phyloP scores from a whole-genome alignment of 192 early-diverging fungal genomes.

The Umbelopsis isabellina region DNA sequence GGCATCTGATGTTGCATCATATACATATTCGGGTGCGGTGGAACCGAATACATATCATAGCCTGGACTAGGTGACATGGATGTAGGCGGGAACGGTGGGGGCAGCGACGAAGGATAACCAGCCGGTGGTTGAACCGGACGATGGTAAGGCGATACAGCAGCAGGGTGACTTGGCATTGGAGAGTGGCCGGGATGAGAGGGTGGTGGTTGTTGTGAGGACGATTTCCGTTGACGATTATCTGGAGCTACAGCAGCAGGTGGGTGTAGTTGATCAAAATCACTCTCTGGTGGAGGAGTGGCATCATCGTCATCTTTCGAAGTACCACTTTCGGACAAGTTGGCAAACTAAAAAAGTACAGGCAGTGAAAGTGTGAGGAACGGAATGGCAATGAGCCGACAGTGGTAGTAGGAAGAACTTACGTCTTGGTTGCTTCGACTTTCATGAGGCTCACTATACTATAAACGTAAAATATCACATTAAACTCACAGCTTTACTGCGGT shows the following conservation, averaged over 20 bases:
- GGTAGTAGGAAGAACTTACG: slow-evolving; percentile 24
- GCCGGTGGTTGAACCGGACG: slow-evolving; percentile 14
- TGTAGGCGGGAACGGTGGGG: slow-evolving; percentile 4
- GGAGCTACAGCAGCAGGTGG: not conserved
- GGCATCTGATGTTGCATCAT: slow-evolving; percentile 26
- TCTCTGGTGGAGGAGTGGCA: slow-evolving; percentile 9
- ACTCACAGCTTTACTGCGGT: not conserved
- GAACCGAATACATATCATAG: slow-evolving; percentile 21
- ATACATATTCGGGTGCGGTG: slow-evolving; percentile 29
- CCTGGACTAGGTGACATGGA: slow-evolving; percentile 13
- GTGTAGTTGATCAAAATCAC: slow-evolving; percentile 10
- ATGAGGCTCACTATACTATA: slow-evolving; percentile 43
- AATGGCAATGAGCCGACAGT: not conserved
- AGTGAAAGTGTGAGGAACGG: not conserved
- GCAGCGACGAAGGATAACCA: slow-evolving; percentile 1
- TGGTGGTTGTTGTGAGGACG: not conserved
- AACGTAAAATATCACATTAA: not conserved
- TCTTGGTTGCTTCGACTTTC: slow-evolving; percentile 48
- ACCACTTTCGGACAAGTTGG: slow-evolving; percentile 24
- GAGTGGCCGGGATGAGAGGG: slow-evolving; percentile 23
- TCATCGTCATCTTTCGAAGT: slow-evolving; percentile 11
- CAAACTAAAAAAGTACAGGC: slow-evolving; percentile 24
- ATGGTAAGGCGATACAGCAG: slow-evolving; percentile 9
- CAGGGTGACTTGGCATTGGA: slow-evolving; percentile 10
- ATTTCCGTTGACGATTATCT: not conserved